Evolutionary conservation across 257 asterid genomes (phyloP).

Genomic region (Cinchona pubescens): DNA sequence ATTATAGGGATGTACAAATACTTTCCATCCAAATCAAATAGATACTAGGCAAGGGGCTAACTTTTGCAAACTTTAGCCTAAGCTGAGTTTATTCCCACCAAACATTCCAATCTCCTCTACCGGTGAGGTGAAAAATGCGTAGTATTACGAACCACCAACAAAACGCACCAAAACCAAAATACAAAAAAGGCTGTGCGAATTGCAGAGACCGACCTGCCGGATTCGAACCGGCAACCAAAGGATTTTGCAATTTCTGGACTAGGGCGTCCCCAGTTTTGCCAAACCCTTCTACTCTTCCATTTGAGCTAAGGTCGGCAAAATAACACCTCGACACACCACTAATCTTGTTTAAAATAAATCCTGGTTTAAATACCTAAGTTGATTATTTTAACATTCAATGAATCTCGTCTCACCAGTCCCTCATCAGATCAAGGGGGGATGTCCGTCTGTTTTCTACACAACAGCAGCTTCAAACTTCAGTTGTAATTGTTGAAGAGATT

Average conservation of each 20-base stretch:
- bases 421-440: background rate
- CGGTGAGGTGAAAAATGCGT: too few relatives aligned
- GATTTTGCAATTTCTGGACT: conserved; percentile 21
- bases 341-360: background rate
- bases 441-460: background rate
- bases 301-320: conserved; percentile 47
- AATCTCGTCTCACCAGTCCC: background rate
- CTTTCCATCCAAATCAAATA: too few relatives aligned
- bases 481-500: too few relatives aligned
- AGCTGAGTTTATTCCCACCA: too few relatives aligned
- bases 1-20: too few relatives aligned
- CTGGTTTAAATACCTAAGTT: background rate
- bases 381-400: background rate
- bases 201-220: conserved; percentile 42
- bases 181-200: too few relatives aligned
- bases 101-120: too few relatives aligned
- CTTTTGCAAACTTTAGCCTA: too few relatives aligned
- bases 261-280: conserved; percentile 18
- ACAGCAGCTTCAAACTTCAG: background rate
- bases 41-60: too few relatives aligned
- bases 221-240: conserved; percentile 47
- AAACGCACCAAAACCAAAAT: too few relatives aligned
- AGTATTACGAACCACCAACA: too few relatives aligned
- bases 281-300: conserved; percentile 36
- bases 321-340: too few relatives aligned